phyloP scores from a whole-genome alignment of 176 grass and related monocot species.

The Hsuehochloa calcarea region DNA sequence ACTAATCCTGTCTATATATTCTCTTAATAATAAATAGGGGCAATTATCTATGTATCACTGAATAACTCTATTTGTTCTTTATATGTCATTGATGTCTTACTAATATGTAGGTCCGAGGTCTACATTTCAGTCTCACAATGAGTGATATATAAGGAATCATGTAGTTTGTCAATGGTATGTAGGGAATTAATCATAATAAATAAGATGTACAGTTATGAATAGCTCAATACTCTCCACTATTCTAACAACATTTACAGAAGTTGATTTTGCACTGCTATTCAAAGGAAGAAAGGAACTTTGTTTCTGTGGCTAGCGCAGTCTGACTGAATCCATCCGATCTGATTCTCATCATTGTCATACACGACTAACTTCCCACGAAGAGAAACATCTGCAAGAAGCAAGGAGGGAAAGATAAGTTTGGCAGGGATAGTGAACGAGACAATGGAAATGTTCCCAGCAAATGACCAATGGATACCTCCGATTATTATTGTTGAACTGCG shows the following conservation, averaged over 20 bases:
- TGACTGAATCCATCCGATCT: slow-evolving; percentile 72
- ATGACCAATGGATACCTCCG: slow-evolving; percentile 58
- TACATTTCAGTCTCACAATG: too few species aligned
- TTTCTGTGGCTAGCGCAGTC: slow-evolving; percentile 57
- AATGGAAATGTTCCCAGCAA: slow-evolving; percentile 4
- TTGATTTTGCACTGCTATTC: slow-evolving; percentile 22
- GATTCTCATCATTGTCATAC: slow-evolving; percentile 73
- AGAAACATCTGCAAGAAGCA: slow-evolving; percentile 55
- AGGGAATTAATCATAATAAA: too few species aligned
- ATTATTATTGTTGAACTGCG: slow-evolving; percentile 67
- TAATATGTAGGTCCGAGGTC: too few species aligned
- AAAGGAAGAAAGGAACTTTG: slow-evolving; percentile 57
- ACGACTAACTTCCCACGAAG: slow-evolving; percentile 80
- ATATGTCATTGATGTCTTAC: too few species aligned
- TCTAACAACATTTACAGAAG: slow-evolving; percentile 18
- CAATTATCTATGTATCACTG: too few species aligned
- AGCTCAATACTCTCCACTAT: too few species aligned
- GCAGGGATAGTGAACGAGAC: not conserved
- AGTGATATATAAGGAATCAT: too few species aligned
- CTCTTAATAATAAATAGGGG: too few species aligned
- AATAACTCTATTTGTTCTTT: too few species aligned
- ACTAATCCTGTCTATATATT: too few species aligned
- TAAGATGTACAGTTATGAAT: too few species aligned
- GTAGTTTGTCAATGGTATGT: too few species aligned
- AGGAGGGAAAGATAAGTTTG: not conserved